phyloP scores from a whole-genome alignment of 2,329 filamentous ascomycete species.

The Beauveria caledonica region DNA sequence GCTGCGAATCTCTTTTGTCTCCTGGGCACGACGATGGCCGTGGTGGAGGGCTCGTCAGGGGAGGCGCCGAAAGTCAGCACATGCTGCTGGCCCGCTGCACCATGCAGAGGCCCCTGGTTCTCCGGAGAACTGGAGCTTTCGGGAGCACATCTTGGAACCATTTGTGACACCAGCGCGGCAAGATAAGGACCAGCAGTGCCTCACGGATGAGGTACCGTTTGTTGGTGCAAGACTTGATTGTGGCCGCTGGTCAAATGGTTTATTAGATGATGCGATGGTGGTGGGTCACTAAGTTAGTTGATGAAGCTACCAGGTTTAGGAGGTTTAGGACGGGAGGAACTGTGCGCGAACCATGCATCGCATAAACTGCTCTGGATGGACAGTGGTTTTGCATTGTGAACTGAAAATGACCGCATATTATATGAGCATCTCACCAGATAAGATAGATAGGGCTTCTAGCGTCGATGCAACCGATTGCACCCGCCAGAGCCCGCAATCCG shows the following conservation, averaged over 20 bases:
- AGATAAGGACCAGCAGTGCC: neutral
- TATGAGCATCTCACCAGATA: too few species aligned
- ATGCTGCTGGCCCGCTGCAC: neutral
- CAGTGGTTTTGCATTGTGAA: too few species aligned
- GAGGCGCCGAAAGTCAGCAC: neutral
- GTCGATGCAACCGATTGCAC: too few species aligned
- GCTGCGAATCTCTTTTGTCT: neutral
- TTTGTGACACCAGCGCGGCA: neutral
- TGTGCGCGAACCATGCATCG: too few species aligned
- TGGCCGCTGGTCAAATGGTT: too few species aligned
- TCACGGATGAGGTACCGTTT: neutral
- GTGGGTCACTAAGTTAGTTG: neutral
- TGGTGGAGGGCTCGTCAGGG: neutral
- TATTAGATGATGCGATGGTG: too few species aligned
- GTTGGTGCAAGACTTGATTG: neutral
- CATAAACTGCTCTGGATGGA: too few species aligned
- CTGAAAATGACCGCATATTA: too few species aligned
- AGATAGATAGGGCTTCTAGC: too few species aligned
- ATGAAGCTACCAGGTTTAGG: neutral
- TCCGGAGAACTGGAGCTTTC: neutral
- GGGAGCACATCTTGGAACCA: neutral
- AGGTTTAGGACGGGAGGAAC: too few species aligned
- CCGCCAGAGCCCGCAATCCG: neutral
- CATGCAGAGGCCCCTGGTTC: neutral
- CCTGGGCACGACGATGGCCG: neutral